Evolutionary conservation across 305 asterid species (phyloP).

Genomic region (Fraxinus paxiana): DNA sequence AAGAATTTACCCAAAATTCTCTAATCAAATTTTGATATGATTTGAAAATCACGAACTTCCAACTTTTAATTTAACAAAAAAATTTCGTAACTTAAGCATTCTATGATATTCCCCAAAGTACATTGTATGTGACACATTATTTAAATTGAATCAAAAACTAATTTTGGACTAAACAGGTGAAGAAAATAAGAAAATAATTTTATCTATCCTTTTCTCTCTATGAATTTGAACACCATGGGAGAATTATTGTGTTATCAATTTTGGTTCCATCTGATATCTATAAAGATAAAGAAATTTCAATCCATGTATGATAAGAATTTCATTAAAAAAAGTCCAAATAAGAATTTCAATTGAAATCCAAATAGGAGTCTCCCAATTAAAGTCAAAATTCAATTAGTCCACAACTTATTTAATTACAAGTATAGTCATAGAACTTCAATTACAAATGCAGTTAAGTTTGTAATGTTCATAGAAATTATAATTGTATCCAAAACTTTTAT

Average conservation of each 20-base stretch:
- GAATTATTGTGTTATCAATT: not conserved
- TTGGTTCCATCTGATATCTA: not conserved
- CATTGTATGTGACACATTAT: not conserved
- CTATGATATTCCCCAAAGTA: not conserved
- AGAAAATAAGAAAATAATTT: not conserved
- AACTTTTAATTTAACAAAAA: not conserved
- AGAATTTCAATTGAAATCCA: not conserved
- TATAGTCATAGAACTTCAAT: not conserved
- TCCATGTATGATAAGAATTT: not conserved
- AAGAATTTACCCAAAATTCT: not conserved
- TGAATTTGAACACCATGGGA: not conserved
- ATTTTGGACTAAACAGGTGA: not conserved
- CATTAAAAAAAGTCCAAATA: not conserved
- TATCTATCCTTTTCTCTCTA: not conserved
- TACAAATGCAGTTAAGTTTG: not conserved
- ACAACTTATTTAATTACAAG: not conserved
- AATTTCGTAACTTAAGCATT: not conserved
- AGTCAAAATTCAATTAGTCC: not conserved
- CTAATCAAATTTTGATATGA: not conserved
- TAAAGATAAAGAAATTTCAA: not conserved
- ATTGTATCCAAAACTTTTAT: not conserved
- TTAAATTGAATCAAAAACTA: not conserved
- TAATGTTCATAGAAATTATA: not conserved
- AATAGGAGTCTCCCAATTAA: not conserved
- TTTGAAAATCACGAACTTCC: not conserved